phyloP scores from a whole-genome alignment of 306 rosid species.

The Cicer yamashitae region DNA sequence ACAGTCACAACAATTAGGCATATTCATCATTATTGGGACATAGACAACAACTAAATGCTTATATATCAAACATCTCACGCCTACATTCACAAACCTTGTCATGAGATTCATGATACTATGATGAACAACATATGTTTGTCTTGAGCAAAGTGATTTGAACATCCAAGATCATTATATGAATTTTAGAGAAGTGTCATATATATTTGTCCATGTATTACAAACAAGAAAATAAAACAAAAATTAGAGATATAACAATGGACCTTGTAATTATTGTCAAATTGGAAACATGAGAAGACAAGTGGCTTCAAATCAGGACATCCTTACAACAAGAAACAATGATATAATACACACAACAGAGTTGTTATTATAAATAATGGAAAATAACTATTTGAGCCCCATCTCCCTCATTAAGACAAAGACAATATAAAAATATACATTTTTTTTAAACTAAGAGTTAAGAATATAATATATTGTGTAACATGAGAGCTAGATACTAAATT shows the following conservation, averaged over 20 bases:
- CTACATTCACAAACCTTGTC: slow-evolving; percentile 50
- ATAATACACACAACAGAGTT: slow-evolving; percentile 52
- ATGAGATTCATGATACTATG: slow-evolving; percentile 54
- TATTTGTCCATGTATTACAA: slow-evolving; percentile 60
- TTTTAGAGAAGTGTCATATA: slow-evolving; percentile 45
- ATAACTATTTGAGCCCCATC: neutral
- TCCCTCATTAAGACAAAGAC: too few species aligned
- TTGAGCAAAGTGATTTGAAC: slow-evolving; percentile 54
- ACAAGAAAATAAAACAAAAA: slow-evolving; percentile 60
- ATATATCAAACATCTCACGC: slow-evolving; percentile 68
- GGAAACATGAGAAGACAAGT: slow-evolving; percentile 62
- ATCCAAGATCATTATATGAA: slow-evolving; percentile 49
- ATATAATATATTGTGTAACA: too few species aligned
- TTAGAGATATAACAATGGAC: slow-evolving; percentile 16
- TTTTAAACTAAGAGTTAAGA: too few species aligned
- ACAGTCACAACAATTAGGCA: slow-evolving; percentile 24
- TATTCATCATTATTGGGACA: slow-evolving; percentile 45
- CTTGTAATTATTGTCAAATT: slow-evolving; percentile 48
- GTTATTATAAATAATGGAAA: slow-evolving; percentile 41
- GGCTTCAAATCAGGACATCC: slow-evolving; percentile 63
- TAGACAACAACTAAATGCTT: slow-evolving; percentile 60
- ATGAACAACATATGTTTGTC: slow-evolving; percentile 70
- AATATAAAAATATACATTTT: too few species aligned
- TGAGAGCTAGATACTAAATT: too few species aligned
- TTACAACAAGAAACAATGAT: slow-evolving; percentile 63